These are phyloP conservation scores for Xylona heveae DNA, from an alignment of 495 filamentous ascomycete genomes.

Conservation along the genomic window DNA sequence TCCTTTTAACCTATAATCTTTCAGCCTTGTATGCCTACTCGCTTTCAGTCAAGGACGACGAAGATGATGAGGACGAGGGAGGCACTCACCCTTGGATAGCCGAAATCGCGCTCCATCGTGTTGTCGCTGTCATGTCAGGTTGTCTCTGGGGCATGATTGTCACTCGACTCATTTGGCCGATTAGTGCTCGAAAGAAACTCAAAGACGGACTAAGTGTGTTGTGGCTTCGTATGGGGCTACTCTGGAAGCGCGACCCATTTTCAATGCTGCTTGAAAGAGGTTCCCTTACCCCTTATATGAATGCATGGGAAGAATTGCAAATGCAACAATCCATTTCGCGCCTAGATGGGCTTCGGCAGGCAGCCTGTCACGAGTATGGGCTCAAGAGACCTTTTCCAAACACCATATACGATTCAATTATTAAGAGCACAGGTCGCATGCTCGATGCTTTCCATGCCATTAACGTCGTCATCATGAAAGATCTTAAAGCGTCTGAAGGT, in stretches of 20 bases:
- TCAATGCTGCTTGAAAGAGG: constrained; percentile 35
- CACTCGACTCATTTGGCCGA: constrained; percentile 80
- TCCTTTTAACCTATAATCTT: constrained; percentile 66
- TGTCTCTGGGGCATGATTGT: constrained; percentile 86
- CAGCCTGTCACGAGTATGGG: constrained; percentile 64
- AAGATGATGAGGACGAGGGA: constrained; percentile 60
- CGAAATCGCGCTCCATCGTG: constrained; percentile 78
- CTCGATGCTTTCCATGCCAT: constrained; percentile 89
- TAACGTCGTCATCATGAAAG: constrained; percentile 77
- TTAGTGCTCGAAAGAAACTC: constrained; percentile 66
- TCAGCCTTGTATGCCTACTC: constrained; percentile 89
- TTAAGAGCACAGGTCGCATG: constrained; percentile 59
- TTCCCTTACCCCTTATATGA: constrained; percentile 42
- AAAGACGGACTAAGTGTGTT: constrained; percentile 69
- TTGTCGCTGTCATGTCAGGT: constrained; percentile 68
- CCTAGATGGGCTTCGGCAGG: constrained; percentile 49
- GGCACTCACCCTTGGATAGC: constrained; percentile 62
- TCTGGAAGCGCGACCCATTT: constrained; percentile 92
- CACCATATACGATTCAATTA: constrained; percentile 41
- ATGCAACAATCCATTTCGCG: constrained; percentile 37
- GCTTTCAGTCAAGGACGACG: constrained; percentile 50
- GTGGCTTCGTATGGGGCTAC: constrained; percentile 83
- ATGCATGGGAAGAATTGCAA: constrained; percentile 55
- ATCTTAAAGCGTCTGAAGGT: constrained; percentile 50
- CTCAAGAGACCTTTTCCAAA: constrained; percentile 67